Evolutionary conservation across 345 rosid species (phyloP), one percentile per base, ranked within the genome.

Genomic region (Eucalyptus fibrosa): DNA sequence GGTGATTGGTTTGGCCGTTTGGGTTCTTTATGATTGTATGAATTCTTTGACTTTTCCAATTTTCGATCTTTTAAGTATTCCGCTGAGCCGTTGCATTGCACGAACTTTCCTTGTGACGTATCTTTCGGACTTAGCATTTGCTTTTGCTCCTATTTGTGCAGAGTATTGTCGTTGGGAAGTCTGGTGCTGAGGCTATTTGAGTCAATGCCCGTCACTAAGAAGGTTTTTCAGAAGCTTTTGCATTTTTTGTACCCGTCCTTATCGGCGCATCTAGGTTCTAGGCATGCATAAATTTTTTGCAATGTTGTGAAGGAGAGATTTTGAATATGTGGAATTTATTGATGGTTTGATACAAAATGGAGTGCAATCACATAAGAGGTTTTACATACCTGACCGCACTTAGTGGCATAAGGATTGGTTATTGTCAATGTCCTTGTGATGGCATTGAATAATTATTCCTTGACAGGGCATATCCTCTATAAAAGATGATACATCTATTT

Each of bases 181-280:
- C 86, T 34, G 50, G 65, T 86, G 86, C 69, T 85, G 85, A 82
- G 85, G 89, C 86, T 34, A 37, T 55, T 88, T 87, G 81, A 86
- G 55, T 53, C 90, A 85, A 92, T 92, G 93, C 93, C 92, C 24
- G 77, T 87, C 55, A 34, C 87, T 19, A 90, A 90, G 90, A 91
- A 91, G 93, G 93, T 89, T 42, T 50, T 87, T 37, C 65, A 51
- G 55, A 42, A 80, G 40, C 50, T 87, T 47, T 55, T 60, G 50
- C 80, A 8, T 81, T n/a, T 83, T 30, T 24, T 47, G 51, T 44
- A 40, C 89, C 12, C 40, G 5, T 60, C 34, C 45, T 51, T 26
- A 15, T 86, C 7, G 19, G 23, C 7, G 6, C 40, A 28, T 80
- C 18, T 19, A 87, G 24, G 50, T 42, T 55, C 51, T 42, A 80